Evolutionary conservation across 73 alveolate species (phyloP), one percentile per base, ranked within the genome.

Genomic region (Effrenium voratum): DNA sequence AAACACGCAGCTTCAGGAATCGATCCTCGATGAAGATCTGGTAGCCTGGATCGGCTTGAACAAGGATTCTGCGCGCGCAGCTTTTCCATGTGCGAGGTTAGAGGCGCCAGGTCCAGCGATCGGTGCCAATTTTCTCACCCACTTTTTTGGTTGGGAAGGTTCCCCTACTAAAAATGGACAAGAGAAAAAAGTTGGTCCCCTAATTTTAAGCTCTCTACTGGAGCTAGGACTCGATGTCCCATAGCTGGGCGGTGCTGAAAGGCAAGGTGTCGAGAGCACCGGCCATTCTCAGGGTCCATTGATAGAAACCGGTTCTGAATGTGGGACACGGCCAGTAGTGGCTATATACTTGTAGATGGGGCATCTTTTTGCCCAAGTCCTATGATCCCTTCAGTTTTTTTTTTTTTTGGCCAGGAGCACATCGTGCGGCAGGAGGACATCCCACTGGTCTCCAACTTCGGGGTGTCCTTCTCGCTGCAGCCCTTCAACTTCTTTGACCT

Each of bases 11-110:
- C 19, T 52, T 52, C 63, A 88, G 96, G 96, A 88, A 32, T 88
- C 96, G 28, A 72, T 88, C 49, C 16, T 88, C 72, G 96, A 88
- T 41, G 96, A 88, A n/a, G 96, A 88, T 45, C 52, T 88, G 85
- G 96, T 88, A 32, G 96, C 96, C 66, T 88, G 96, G 96, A 88
- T 88, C 85, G 96, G 96, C 50, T 77, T 88, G 85, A 88, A 88
- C 96, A 88, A 88, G 96, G 96, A 87, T 12, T 52, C 8, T 52
- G 8, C 26, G 19, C 19, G 63, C 26, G 19, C 63, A 52, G 26
- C n/a, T n/a, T n/a, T n/a, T n/a, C n/a, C n/a, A n/a, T n/a, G n/a
- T n/a, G n/a, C n/a, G n/a, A n/a, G n/a, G n/a, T n/a, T n/a, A n/a
- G n/a, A n/a, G n/a, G n/a, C n/a, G n/a, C n/a, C n/a, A n/a, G n/a